Conservation (phyloP, 129 eudicot genomes). For the Flaveria robusta region DNA sequence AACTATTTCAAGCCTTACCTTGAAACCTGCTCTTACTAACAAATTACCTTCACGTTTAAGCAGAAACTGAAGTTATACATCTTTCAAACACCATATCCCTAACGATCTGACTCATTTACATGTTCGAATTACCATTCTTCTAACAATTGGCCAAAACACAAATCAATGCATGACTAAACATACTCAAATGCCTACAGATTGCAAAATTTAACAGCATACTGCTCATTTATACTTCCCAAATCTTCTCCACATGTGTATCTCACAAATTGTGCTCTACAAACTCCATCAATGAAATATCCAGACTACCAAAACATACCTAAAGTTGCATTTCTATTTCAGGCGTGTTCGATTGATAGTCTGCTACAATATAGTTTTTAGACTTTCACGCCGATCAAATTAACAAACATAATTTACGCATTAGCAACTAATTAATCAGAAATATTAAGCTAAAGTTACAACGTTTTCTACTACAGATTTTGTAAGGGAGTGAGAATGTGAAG, state of each 20-base stretch:
- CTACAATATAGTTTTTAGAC: background rate
- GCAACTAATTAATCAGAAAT: background rate
- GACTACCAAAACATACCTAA: background rate
- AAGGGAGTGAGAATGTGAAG: background rate
- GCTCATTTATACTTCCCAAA: background rate
- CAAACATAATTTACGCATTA: conserved; percentile 8
- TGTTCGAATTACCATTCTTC: background rate
- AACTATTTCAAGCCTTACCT: background rate
- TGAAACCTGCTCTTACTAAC: background rate
- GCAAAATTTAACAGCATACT: background rate
- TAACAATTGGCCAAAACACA: background rate
- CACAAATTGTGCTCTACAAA: conserved; percentile 8
- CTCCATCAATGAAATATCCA: background rate
- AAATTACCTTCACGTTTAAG: background rate
- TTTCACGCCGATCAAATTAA: conserved; percentile 13
- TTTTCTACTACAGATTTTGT: too few relatives aligned
- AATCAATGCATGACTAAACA: conserved; percentile 5
- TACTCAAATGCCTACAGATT: background rate
- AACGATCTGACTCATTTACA: background rate
- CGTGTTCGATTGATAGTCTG: background rate
- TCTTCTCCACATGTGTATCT: background rate
- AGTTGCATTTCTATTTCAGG: too few relatives aligned
- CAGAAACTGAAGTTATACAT: conserved; percentile 8
- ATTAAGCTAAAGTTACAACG: background rate
- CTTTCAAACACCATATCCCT: conserved; percentile 3